Conservation (phyloP, 2,329 filamentous ascomycete genomes). For the Colletotrichum godetiae region DNA sequence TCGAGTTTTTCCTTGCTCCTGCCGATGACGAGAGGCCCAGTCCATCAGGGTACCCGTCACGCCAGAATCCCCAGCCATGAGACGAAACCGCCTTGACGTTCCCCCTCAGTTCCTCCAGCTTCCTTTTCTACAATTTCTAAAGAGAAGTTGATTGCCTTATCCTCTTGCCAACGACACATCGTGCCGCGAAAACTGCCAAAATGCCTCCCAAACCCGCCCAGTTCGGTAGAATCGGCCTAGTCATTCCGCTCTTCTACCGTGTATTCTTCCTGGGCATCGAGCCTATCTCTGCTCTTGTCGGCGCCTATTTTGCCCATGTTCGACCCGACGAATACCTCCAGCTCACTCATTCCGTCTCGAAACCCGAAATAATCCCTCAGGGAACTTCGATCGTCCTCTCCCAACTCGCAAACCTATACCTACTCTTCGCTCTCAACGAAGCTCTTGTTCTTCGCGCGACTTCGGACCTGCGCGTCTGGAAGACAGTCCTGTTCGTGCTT, state of each 20-base stretch:
- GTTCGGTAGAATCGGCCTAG: slow-evolving; percentile 46
- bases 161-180: neutral
- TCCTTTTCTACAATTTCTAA: neutral
- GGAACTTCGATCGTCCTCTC: slow-evolving; percentile 75
- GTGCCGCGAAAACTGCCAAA: neutral
- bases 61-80: slow-evolving; percentile 27
- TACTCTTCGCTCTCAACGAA: slow-evolving; percentile 82
- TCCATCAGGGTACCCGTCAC: slow-evolving; percentile 33
- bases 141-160: neutral
- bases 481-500: slow-evolving; percentile 72
- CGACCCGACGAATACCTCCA: slow-evolving; percentile 68
- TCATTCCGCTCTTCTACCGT: slow-evolving; percentile 71
- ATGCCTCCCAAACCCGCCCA: slow-evolving; percentile 38
- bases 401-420: slow-evolving; percentile 82
- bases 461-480: slow-evolving; percentile 76
- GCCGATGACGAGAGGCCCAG: neutral
- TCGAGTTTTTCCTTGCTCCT: slow-evolving; percentile 26
- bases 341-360: slow-evolving; percentile 69
- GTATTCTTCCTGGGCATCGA: slow-evolving; percentile 83
- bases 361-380: slow-evolving; percentile 62
- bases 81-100: slow-evolving; percentile 17
- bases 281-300: slow-evolving; percentile 63
- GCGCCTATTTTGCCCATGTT: slow-evolving; percentile 64
- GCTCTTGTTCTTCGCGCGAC: slow-evolving; percentile 79
- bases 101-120: slow-evolving; percentile 3